A percentile compares a stretch with the other conserved stretches of the same genome.
phyloP scores from a whole-genome alignment of 768 basidiomycete species.

The Suillus variegatus region DNA sequence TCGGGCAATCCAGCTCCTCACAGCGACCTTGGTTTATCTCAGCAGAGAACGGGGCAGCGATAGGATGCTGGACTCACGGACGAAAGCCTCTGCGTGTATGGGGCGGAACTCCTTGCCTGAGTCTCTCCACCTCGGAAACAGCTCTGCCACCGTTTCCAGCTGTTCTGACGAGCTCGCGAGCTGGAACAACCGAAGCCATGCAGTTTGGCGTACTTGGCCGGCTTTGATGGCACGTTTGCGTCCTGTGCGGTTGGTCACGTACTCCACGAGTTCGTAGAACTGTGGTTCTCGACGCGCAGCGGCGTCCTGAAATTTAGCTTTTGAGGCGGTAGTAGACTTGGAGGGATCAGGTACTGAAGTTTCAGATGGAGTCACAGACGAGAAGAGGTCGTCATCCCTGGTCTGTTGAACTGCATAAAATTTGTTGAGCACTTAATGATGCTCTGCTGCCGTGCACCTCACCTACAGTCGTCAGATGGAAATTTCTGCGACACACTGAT shows the following conservation, averaged over 20 bases:
- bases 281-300: conserved; percentile 19
- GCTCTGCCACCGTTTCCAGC: conserved; percentile 44
- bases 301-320: conserved; percentile 1
- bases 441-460: background rate
- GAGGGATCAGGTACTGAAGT: background rate
- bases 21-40: conserved; percentile 53
- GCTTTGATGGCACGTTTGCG: conserved; percentile 28
- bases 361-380: conserved; percentile 8
- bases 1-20: conserved; percentile 53
- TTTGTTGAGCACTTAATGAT: background rate
- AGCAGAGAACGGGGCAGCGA: background rate
- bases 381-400: conserved; percentile 17
- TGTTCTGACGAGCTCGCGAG: conserved; percentile 53
- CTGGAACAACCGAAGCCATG: conserved; percentile 53
- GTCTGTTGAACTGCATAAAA: conserved; percentile 19
- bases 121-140: conserved; percentile 54
- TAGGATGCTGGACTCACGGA: conserved; percentile 45
- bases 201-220: conserved; percentile 43
- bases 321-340: background rate
- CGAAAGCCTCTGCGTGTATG: conserved; percentile 48
- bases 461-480: background rate
- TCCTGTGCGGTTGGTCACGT: conserved; percentile 30
- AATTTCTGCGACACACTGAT: background rate
- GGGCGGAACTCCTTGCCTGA: conserved; percentile 40
- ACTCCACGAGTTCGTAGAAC: conserved; percentile 26